Evolutionary conservation across 768 basidiomycete genomes (phyloP).

Genomic region (Mrakia hoshinonis): DNA sequence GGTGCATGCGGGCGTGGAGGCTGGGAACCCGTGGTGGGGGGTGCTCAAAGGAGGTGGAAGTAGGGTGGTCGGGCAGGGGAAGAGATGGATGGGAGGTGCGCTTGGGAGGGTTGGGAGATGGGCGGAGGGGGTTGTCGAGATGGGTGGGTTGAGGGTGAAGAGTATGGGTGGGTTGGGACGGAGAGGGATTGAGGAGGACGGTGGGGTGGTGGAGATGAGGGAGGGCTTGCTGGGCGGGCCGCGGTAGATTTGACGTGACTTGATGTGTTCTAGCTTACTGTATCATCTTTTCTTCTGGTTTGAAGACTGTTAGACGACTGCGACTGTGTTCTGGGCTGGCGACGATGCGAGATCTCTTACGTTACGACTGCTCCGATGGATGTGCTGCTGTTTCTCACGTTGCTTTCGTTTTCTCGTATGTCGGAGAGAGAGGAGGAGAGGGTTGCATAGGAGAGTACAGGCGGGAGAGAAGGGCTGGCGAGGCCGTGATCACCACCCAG

Average conservation of each 20-base stretch:
- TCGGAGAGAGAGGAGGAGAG: too few relatives aligned
- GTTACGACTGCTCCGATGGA: too few relatives aligned
- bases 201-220: slow-evolving; percentile 10
- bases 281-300: neutral
- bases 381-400: too few relatives aligned
- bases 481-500: too few relatives aligned
- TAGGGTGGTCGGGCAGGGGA: slow-evolving; percentile 2
- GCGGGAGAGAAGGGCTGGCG: too few relatives aligned
- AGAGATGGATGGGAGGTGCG: neutral
- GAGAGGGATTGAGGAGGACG: neutral
- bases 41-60: neutral
- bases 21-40: slow-evolving; percentile 1
- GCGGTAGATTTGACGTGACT: neutral
- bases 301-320: too few relatives aligned
- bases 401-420: too few relatives aligned
- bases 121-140: neutral
- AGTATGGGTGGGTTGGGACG: neutral
- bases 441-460: too few relatives aligned
- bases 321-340: too few relatives aligned
- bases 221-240: slow-evolving; percentile 2
- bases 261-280: neutral
- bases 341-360: too few relatives aligned
- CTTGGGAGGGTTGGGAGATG: neutral
- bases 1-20: neutral
- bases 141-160: neutral